A percentile compares a stretch with the other conserved stretches of the same genome.
These are phyloP conservation scores for Geotrichum phurueaensis DNA, from an alignment of 1,139 yeast genomes.

Conservation along the genomic window DNA sequence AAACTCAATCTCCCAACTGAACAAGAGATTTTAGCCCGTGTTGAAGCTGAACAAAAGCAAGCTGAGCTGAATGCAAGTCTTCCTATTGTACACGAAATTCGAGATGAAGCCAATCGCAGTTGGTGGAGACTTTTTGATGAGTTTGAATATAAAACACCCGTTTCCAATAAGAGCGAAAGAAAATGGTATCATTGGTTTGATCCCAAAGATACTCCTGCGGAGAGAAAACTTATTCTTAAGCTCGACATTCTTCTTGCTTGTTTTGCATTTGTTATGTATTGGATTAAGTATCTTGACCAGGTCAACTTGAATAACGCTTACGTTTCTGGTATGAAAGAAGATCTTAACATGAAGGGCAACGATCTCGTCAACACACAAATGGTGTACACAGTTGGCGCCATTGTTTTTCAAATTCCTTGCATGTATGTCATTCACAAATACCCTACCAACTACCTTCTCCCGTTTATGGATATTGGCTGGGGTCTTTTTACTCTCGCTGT, in stretches of 20 bases:
- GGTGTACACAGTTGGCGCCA: slow-evolving; percentile 52
- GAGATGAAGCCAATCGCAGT: slow-evolving; percentile 49
- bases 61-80: background rate
- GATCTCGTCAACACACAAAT: slow-evolving; percentile 59
- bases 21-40: background rate
- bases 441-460: slow-evolving; percentile 53
- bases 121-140: slow-evolving; percentile 63
- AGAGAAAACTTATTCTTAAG: slow-evolving; percentile 50
- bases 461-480: slow-evolving; percentile 60
- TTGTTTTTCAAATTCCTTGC: slow-evolving; percentile 49
- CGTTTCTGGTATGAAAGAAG: slow-evolving; percentile 58
- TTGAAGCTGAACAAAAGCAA: background rate
- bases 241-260: slow-evolving; percentile 55
- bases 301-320: slow-evolving; percentile 57
- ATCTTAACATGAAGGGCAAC: slow-evolving; percentile 56
- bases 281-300: slow-evolving; percentile 65
- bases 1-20: background rate
- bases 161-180: background rate
- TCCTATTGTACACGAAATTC: slow-evolving; percentile 12
- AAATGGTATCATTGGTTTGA: slow-evolving; percentile 61
- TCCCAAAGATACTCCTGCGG: slow-evolving; percentile 49
- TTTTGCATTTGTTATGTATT: slow-evolving; percentile 58
- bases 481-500: slow-evolving; percentile 55
- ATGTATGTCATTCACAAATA: slow-evolving; percentile 37
- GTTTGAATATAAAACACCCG: slow-evolving; percentile 45